A percentile compares a stretch with the other conserved stretches of the same genome.
Conservation (phyloP, 306 rosid genomes). For the Glycine tomentella region DNA sequence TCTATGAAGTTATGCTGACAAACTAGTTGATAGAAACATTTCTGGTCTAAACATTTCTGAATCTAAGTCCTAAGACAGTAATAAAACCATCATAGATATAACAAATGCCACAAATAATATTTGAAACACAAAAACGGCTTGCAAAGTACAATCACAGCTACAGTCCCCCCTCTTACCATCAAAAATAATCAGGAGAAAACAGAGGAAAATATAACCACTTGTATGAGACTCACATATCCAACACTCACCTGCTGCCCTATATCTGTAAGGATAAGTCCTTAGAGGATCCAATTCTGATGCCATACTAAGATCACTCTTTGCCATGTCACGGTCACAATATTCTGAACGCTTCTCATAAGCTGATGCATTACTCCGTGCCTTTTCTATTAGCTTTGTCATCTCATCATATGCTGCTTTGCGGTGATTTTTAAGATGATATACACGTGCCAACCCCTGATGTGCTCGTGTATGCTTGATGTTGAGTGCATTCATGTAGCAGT, state of each 20-base stretch:
- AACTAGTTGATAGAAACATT: conserved; percentile 22
- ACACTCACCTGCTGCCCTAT: conserved; percentile 98
- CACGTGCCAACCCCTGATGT: conserved; percentile 96
- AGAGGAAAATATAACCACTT: conserved; percentile 1
- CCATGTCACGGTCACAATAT: conserved; percentile 96
- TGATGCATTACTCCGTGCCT: conserved; percentile 82
- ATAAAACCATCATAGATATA: conserved; percentile 23
- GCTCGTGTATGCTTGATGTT: conserved; percentile 93
- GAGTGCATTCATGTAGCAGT: conserved; percentile 88
- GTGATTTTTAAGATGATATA: conserved; percentile 76
- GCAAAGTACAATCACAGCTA: conserved; percentile 20
- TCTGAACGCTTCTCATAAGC: conserved; percentile 96
- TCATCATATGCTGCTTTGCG: conserved; percentile 93
- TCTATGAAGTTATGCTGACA: not conserved
- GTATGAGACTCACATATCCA: conserved; percentile 41
- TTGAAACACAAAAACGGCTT: conserved; percentile 31
- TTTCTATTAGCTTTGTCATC: conserved; percentile 93
- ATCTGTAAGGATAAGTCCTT: conserved; percentile 94
- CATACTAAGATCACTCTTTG: conserved; percentile 80
- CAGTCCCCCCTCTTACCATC: conserved; percentile 24
- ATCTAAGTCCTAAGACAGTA: not conserved
- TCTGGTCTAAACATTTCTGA: no score
- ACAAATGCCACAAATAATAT: conserved; percentile 27
- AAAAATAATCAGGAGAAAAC: conserved; percentile 20
- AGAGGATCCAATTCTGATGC: conserved; percentile 86